phyloP scores from a whole-genome alignment of 179 eudicot species.

The Vitellaria paradoxa region DNA sequence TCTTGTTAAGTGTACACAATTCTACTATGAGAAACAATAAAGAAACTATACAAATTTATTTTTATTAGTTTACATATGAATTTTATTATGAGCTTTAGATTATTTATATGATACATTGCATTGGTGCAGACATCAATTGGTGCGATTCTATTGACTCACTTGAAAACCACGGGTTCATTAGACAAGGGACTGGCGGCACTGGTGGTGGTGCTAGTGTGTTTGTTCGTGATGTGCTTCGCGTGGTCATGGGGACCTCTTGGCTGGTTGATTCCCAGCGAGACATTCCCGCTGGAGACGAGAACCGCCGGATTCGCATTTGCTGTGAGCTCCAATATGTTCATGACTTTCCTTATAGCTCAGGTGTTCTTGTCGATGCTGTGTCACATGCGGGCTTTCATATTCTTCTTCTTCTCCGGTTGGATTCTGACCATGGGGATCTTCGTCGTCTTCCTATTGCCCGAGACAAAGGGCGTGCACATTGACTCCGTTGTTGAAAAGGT shows the following conservation, averaged over 20 bases:
- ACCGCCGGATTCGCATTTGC: conserved; percentile 53
- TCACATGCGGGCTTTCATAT: conserved; percentile 46
- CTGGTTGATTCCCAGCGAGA: conserved; percentile 65
- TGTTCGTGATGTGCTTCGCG: conserved; percentile 50
- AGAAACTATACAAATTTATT: too few species aligned
- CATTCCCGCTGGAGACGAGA: conserved; percentile 51
- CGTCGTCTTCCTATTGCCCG: conserved; percentile 55
- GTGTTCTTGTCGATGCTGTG: conserved; percentile 69
- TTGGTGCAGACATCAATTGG: conserved; percentile 35
- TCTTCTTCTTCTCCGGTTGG: conserved; percentile 65
- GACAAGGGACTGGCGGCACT: conserved; percentile 21
- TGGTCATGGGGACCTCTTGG: conserved; percentile 84
- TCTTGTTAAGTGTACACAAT: too few species aligned
- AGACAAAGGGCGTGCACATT: conserved; percentile 65
- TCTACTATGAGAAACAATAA: too few species aligned
- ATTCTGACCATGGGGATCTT: conserved; percentile 53
- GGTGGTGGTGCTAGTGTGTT: conserved; percentile 41
- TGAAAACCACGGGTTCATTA: conserved; percentile 30
- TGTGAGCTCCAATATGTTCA: conserved; percentile 63
- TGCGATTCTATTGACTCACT: conserved; percentile 22
- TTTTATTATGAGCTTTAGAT: too few species aligned
- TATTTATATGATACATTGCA: too few species aligned
- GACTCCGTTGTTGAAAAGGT: conserved; percentile 47
- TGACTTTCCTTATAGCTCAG: conserved; percentile 63
- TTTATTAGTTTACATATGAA: too few species aligned